Evolutionary conservation across 2,329 filamentous ascomycete species (phyloP).

Genomic region (Escovopsis weberi): DNA sequence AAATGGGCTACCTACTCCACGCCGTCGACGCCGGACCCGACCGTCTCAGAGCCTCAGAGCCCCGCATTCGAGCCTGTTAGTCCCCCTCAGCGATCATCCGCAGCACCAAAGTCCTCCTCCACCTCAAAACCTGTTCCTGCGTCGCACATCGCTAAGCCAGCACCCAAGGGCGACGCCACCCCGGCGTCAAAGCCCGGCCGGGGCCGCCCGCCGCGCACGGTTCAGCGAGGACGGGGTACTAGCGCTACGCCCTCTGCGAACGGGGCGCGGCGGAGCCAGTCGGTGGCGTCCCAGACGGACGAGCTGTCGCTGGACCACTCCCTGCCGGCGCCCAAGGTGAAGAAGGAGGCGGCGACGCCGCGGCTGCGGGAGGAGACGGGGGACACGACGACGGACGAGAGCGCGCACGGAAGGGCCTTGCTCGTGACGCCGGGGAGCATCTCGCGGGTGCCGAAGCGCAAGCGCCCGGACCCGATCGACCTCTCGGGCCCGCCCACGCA

Average conservation of each 20-base stretch:
- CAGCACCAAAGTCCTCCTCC: slow-evolving; percentile 12
- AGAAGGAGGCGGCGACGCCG: slow-evolving; percentile 45
- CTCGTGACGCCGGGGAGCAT: slow-evolving; percentile 23
- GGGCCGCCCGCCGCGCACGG: slow-evolving; percentile 21
- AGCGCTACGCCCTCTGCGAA: slow-evolving; percentile 22
- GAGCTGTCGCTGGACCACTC: slow-evolving; percentile 32
- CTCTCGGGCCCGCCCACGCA: slow-evolving; percentile 44
- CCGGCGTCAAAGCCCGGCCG: slow-evolving; percentile 12
- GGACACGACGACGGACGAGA: slow-evolving; percentile 42
- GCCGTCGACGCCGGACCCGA: slow-evolving; percentile 39
- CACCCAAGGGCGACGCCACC: slow-evolving; percentile 15
- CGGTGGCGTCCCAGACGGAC: slow-evolving; percentile 31
- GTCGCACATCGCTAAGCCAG: slow-evolving; percentile 11
- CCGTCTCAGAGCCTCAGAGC: slow-evolving; percentile 27
- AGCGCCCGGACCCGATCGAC: slow-evolving; percentile 37
- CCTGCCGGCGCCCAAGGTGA: slow-evolving; percentile 28
- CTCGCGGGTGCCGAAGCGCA: slow-evolving; percentile 35
- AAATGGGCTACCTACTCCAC: slow-evolving; percentile 44
- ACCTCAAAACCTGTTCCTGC: slow-evolving; percentile 19
- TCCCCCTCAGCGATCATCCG: slow-evolving; percentile 29
- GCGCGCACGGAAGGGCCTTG: slow-evolving; percentile 23
- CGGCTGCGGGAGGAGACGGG: slow-evolving; percentile 37
- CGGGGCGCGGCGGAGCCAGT: slow-evolving; percentile 28
- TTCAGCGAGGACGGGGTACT: slow-evolving; percentile 19
- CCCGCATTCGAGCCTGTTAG: slow-evolving; percentile 46